Conservation (phyloP, 78 protist genomes). For the Polysphondylium violaceum region DNA sequence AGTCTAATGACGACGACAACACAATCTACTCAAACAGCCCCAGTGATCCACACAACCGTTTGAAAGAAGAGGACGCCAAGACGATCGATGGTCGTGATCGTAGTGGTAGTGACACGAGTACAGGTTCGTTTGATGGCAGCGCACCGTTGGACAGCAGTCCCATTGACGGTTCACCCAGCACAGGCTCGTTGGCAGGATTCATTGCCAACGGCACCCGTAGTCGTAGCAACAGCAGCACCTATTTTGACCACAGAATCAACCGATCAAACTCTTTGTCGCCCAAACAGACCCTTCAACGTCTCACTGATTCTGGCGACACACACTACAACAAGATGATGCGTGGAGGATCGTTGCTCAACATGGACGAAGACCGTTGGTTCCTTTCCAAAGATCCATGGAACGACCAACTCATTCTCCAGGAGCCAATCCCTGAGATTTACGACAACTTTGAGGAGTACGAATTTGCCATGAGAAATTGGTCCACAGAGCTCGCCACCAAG, state of each 20-base stretch:
- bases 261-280: slow-evolving; percentile 68
- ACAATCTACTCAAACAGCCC: slow-evolving; percentile 7
- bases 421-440: slow-evolving; percentile 63
- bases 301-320: slow-evolving; percentile 20
- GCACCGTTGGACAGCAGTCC: slow-evolving; percentile 26
- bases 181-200: slow-evolving; percentile 32
- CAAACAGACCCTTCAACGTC: slow-evolving; percentile 50
- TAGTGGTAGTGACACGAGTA: slow-evolving; percentile 49
- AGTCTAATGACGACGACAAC: neutral
- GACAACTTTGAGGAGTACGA: slow-evolving; percentile 64
- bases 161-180: slow-evolving; percentile 56
- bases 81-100: slow-evolving; percentile 17
- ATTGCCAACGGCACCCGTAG: slow-evolving; percentile 30
- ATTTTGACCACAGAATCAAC: slow-evolving; percentile 42
- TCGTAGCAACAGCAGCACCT: slow-evolving; percentile 45
- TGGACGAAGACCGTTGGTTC: slow-evolving; percentile 9
- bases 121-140: slow-evolving; percentile 70
- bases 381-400: slow-evolving; percentile 73
- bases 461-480: slow-evolving; percentile 67
- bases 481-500: slow-evolving; percentile 38
- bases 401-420: slow-evolving; percentile 26
- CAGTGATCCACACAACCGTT: neutral
- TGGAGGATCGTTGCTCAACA: neutral
- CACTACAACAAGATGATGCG: slow-evolving; percentile 26
- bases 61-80: neutral